Base-by-base conservation (phyloP, 2,329 filamentous ascomycete genomes). In the Fusarium gaditjirri region DNA sequence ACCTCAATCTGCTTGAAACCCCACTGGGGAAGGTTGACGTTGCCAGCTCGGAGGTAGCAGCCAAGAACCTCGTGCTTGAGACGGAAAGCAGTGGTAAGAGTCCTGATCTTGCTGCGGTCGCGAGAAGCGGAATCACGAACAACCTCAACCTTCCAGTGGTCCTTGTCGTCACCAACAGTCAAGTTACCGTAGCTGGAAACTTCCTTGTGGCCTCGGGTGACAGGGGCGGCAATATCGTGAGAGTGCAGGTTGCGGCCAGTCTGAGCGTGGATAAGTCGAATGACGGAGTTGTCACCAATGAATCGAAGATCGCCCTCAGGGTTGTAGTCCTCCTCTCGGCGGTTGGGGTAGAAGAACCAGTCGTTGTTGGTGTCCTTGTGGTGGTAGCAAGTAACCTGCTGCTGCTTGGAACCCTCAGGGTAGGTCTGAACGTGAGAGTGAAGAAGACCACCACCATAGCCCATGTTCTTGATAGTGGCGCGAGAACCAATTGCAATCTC, bases 291-390 rank as follows among this genome's bases (percentile, higher is more conserved):
- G 80, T 99, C 91, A 21, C 89, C 91, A 75, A 98, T 89, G 79
- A 92, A 97, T 69, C 94, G 86, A 39, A 92, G 90, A 10, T 76
- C 73, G n/a, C 85, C 90, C 66, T 93, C 90, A 8, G 89, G 83
- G 76, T 95, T 87, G 78, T 91, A 97, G 23, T 93, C 91, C 29
- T 88, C 83, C 65, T 97, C 89, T 59, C 87, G 83, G 71, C 97
- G 93, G 84, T 95, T 97, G 31, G 96, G 96, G 82, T 98, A 98
- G 84, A 99, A 95, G 84, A 97, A 97, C 96, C 96, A 99, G 82
- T 99, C 96, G 81, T 99, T 99, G 89, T 99, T 99, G 81, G 95
- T 89, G 86, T 99, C 96, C 82, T 99, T 99, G 87, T 99, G 96
- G 84, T 99, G 96, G 84, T 99, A 99, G 87, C 97, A 99, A 71